Conservation (phyloP, 2,329 filamentous ascomycete genomes). For the Microdochium trichocladiopsis region DNA sequence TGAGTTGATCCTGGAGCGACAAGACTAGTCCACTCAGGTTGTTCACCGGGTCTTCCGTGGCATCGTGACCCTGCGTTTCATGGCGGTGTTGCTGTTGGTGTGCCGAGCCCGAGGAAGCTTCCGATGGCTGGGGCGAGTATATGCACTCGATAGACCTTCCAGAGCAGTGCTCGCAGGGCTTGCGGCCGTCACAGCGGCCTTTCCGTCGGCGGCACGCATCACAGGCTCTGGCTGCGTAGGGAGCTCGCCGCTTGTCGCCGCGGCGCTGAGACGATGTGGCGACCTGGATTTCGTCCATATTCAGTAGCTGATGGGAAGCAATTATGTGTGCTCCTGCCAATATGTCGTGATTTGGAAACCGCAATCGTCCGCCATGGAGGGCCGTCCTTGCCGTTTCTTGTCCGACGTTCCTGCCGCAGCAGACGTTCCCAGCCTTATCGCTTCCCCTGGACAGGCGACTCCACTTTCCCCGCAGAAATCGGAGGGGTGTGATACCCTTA, state of each 20-base stretch:
- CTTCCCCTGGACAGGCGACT: too few species aligned
- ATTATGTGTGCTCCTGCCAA: too few species aligned
- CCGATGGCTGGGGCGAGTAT: constrained; percentile 1
- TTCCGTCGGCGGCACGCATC: constrained; percentile 14
- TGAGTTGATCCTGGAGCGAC: constrained; percentile 3
- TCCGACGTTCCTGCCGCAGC: too few species aligned
- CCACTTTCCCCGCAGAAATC: too few species aligned
- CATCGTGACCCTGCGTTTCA: not conserved
- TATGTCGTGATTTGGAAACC: too few species aligned
- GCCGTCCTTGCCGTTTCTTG: too few species aligned
- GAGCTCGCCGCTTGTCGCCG: constrained; percentile 7
- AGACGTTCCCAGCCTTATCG: too few species aligned
- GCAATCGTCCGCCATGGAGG: too few species aligned
- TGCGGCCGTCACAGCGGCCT: constrained; percentile 13
- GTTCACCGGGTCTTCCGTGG: constrained; percentile 1
- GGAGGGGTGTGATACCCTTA: too few species aligned
- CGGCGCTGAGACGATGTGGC: not conserved
- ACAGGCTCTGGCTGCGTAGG: constrained; percentile 14
- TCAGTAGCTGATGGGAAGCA: too few species aligned
- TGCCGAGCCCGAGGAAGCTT: not conserved
- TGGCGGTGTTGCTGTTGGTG: not conserved
- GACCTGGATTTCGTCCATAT: not conserved
- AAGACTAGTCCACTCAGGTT: constrained; percentile 3
- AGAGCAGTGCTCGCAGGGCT: constrained; percentile 11
- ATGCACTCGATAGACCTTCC: constrained; percentile 7